Evolutionary conservation across 192 early-diverging fungal genomes (phyloP), one percentile per base, ranked within the genome.

Genomic region (Coemansia sp.): DNA sequence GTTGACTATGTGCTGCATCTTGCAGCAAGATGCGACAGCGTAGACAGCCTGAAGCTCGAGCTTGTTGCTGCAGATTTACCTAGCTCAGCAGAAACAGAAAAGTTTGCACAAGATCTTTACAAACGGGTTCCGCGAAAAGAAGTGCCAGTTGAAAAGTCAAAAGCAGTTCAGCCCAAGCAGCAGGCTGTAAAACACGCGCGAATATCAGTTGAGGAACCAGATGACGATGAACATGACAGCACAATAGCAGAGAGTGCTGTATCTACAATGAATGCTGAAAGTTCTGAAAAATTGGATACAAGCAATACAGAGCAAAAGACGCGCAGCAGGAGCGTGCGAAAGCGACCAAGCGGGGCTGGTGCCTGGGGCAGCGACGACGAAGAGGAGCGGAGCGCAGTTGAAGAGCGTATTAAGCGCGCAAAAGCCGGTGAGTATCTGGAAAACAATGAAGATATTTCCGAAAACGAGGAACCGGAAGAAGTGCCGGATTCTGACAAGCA

Each of bases 31-130:
- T 57, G 74, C 58, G 17, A 27, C 18, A 67, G 59, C 54, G 63
- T 53, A 19, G 44, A 75, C 27, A 61, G 55, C 22, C 71, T 96
- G 18, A 59, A 77, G 2, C 33, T 55, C 30, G 65, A 69, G 9
- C 80, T 96, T 3, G 64, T 71, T 39, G 81, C 70, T 17, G 83
- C 81, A 24, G 87, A 88, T 15, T 78, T 92, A 7, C 89, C 90
- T 2, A 41, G 61, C n/a, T 71, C 78, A 43, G 66, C 71, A 12
- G 71, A 59, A 6, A 80, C 84, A 3, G 62, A 68, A n/a, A 62
- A 54, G 3, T 92, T 93, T 76, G 90, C 82, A 3, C 49, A 62
- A 6, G 86, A 90, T 4, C 78, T 95, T 13, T 91, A 71, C 55
- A 42, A 33, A 21, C 79, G 86, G 5, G 80, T 84, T 3, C 85